Evolutionary conservation across 257 asterid genomes (phyloP), one percentile per base, ranked within the genome.

Genomic region (Sherardia arvensis): DNA sequence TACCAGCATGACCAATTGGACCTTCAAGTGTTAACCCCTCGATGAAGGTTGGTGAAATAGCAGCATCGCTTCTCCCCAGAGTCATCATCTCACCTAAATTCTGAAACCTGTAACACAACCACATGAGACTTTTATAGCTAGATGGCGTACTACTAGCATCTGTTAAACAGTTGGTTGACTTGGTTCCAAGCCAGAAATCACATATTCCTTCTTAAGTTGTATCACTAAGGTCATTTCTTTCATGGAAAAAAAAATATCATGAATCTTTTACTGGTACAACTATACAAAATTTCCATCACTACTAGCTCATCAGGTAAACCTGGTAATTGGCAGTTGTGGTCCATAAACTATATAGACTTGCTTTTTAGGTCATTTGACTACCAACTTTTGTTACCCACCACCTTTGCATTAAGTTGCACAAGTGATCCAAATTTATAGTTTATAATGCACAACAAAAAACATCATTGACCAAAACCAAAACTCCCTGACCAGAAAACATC

Each of bases 31-130:
- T 84, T 34, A 92, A 70, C 59, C 96, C 96, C 64, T 92, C 97
- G 0, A 81, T 45, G 61, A 89, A 87, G 71, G 91, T 87, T 61
- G 97, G 97, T 38, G 99, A 54, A 57, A 92, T 70, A 64, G 97
- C 95, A 71, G 88, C 99, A 71, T 92, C 99, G 23, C 68, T 79
- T 73, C 83, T 84, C 64, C 99, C 99, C 60, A 92, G 97, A 69
- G 82, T 87, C 97, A 92, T 87, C 99, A 92, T 92, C 86, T 92
- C 99, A 23, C 99, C 99, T 51, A 88, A 69, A 80, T 85, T 80
- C 79, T 92, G 99, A 75, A 85, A 92, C 79, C 98, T 91, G 84
- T 62, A 68, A 53, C 33, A 4, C 22, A 23, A 26, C 26, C 55
- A 23, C 38, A 62, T 62, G 18, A 43, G 38, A 17, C 8, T 27